Conservation (phyloP, 331 rosid species). For the Pyracantha coccinea region DNA sequence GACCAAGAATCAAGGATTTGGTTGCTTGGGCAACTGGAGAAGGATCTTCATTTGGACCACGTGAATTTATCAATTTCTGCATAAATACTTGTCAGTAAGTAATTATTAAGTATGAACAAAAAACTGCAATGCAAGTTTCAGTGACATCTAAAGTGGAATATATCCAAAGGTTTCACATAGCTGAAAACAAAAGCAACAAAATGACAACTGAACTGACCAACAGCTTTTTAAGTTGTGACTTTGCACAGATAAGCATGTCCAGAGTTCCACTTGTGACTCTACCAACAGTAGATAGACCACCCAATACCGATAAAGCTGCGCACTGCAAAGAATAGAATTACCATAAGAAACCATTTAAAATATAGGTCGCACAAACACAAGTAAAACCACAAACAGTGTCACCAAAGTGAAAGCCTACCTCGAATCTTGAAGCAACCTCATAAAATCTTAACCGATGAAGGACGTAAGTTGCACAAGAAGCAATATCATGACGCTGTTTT, state of each 20-base stretch:
- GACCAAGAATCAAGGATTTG: conserved; percentile 65
- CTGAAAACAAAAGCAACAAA: conserved; percentile 20
- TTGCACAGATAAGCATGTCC: conserved; percentile 65
- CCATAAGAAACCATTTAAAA: conserved; percentile 24
- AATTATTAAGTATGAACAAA: conserved; percentile 28
- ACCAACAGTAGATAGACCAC: conserved; percentile 49
- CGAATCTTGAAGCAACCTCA: conserved; percentile 86
- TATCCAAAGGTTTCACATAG: conserved; percentile 5
- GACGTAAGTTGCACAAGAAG: conserved; percentile 74
- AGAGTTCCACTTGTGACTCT: conserved; percentile 55
- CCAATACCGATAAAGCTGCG: conserved; percentile 77
- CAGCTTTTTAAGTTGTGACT: conserved; percentile 64
- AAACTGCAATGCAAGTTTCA: conserved; percentile 2
- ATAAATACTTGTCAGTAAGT: conserved; percentile 43
- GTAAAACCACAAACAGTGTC: conserved; percentile 7
- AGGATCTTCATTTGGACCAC: conserved; percentile 95
- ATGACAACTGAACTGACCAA: conserved; percentile 81
- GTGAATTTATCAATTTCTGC: conserved; percentile 89
- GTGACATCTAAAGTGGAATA: not conserved
- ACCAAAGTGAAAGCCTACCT: conserved; percentile 51
- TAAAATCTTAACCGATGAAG: conserved; percentile 84
- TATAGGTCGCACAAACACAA: conserved; percentile 6
- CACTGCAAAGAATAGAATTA: conserved; percentile 54
- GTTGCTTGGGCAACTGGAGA: conserved; percentile 67
- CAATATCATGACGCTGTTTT: conserved; percentile 89